Evolutionary conservation across 202 grass and related monocot genomes (phyloP), one percentile per base, ranked within the genome.

Genomic region (Dendrocalamus latiflorus): DNA sequence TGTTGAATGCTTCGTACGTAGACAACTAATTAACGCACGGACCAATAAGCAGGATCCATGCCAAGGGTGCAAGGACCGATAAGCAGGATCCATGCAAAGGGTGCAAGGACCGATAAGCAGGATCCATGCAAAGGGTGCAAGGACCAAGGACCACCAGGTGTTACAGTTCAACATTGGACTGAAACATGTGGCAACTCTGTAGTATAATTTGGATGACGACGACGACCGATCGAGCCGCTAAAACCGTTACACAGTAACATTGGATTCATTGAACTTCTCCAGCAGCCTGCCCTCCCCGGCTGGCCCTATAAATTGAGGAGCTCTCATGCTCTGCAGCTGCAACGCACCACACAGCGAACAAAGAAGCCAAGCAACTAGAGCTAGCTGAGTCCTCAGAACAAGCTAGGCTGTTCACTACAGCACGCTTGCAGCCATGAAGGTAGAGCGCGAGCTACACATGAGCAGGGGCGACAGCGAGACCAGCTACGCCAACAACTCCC

Each of bases 401-500:
- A 50, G 43, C 24, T 71, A 49, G 44, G 2, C 9, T 25, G 13
- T 47, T 25, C 0, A 5, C 20, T 42, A 2, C 17, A 13, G 67
- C 6, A 37, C 18, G 30, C 49, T 37, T 22, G n/a, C 3, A 42
- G 53, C 34, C 51, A 87, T 84, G 89, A 84, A 91, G 59, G 80
- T 91, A n/a, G 90, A 91, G 78, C 41, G 59, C 30, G 78, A 83
- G n/a, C 74, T 92, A 68, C 86, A 86, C 78, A 90, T 90, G 88
- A 83, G 49, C 49, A 50, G 77, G 2, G 91, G 87, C 38, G 34
- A 69, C 5, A 88, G 85, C 63, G 68, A 87, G 1, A 77, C 41
- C 76, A 88, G 91, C 88, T 93, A 93, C 28, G 91, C 91, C 42
- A 54, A 83, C 49, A 89, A 91, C 75, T 88, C 85, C 26, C 86